Conservation (phyloP, 2,329 filamentous ascomycete species). For the Gyromitra esculenta region DNA sequence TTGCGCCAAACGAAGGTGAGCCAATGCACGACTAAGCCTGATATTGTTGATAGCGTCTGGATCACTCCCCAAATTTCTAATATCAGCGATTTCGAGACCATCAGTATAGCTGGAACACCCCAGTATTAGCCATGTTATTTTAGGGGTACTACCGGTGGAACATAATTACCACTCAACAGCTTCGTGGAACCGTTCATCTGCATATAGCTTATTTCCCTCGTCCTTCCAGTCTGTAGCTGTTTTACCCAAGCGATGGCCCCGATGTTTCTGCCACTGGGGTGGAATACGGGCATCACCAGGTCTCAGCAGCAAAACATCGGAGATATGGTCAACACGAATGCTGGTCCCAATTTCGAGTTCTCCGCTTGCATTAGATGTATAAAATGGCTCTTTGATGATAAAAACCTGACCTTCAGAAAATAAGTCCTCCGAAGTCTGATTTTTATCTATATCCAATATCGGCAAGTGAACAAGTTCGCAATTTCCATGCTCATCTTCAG, state of each 20-base stretch:
- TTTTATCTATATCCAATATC: not conserved
- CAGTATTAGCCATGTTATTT: not conserved
- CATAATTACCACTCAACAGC: not conserved
- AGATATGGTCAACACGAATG: constrained; percentile 29
- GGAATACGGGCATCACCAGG: constrained; percentile 6
- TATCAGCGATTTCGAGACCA: not conserved
- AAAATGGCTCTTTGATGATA: constrained; percentile 31
- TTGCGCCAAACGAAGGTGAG: not conserved
- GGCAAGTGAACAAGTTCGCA: constrained; percentile 22
- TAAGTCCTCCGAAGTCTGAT: not conserved
- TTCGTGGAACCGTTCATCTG: not conserved
- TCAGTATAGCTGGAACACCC: not conserved
- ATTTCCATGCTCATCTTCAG: constrained; percentile 17
- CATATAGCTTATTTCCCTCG: not conserved
- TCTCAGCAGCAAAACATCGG: constrained; percentile 20
- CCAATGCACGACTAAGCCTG: not conserved
- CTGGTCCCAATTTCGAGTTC: constrained; percentile 9
- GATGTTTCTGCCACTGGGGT: not conserved
- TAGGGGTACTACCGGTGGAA: not conserved
- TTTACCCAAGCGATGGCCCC: not conserved
- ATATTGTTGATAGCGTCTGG: not conserved
- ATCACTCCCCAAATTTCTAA: not conserved
- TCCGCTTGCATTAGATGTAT: constrained; percentile 5
- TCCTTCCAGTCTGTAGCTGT: not conserved
- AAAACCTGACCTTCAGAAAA: constrained; percentile 5